These are phyloP conservation scores for Cordyceps cateniannulata DNA, from an alignment of 2,329 filamentous ascomycete species.

Conservation along the genomic window DNA sequence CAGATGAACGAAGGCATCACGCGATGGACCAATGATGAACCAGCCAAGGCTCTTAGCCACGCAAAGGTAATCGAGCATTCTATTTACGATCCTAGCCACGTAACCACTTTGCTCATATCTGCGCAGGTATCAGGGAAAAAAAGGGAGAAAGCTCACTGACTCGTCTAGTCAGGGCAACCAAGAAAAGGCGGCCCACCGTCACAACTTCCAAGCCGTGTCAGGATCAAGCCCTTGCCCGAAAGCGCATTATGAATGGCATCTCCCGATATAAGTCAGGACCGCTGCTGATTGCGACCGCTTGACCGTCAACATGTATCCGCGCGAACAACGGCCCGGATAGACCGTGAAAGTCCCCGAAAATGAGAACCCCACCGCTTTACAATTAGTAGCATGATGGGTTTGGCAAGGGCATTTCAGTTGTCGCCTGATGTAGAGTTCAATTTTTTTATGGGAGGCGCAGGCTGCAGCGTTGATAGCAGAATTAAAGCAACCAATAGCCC, in stretches of 20 bases:
- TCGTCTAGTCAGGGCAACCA: not conserved
- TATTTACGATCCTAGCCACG: not conserved
- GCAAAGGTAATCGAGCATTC: not conserved
- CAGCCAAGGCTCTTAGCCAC: not conserved
- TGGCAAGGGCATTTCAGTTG: not conserved
- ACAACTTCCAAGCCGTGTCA: not conserved
- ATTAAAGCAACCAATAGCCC: not conserved
- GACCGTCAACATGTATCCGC: not conserved
- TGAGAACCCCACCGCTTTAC: not conserved
- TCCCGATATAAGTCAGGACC: not conserved
- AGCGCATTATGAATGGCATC: not conserved
- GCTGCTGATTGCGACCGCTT: not conserved
- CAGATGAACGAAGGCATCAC: not conserved
- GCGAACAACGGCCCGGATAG: conserved; percentile 6
- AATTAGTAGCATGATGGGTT: not conserved
- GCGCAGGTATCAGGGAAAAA: not conserved
- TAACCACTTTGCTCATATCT: not conserved
- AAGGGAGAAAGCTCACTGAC: not conserved
- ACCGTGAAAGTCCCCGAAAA: not conserved
- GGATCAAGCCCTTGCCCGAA: not conserved
- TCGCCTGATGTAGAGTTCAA: not conserved
- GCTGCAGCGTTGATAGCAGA: not conserved
- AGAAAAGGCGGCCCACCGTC: not conserved
- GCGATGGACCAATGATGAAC: not conserved
- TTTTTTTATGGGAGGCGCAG: not conserved